Evolutionary conservation across 2,329 filamentous ascomycete species (phyloP), one percentile per base, ranked within the genome.

Genomic region (Clonostachys rhizophaga): DNA sequence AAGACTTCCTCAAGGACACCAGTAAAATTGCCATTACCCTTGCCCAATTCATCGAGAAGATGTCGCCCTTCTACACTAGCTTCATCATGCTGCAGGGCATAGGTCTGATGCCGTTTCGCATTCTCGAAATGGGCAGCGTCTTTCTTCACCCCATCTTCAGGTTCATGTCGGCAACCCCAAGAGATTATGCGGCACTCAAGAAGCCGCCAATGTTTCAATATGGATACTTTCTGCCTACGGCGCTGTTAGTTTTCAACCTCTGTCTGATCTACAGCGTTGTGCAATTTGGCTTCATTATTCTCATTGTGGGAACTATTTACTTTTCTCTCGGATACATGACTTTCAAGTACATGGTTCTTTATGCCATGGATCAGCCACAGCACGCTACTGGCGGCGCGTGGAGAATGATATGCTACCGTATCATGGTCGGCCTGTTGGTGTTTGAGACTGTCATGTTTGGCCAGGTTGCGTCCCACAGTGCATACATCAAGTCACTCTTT

Each of bases 311-410:
- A 5, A 71, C 92, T 43, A 72, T 89, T 12, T 99, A 95, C 66
- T 95, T 95, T 57, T 63, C 81, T 17, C 79, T 95, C 13, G 91
- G 91, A 17, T 87, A 89, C 63, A 92, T 92, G 61, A 88, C 89
- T 34, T 95, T 95, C 78, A 96, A 96, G 65, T 99, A 99, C 68
- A 95, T 99, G 71, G 75, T 99, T 5, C 76, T 99, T 5, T 99
- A 99, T 65, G 91, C 94, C 34, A 99, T 99, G 94, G 91, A 97
- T 58, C 92, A 97, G 63, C 88, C 90, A 14, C 90, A 95, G 60
- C 91, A 96, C 62, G 90, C 91, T 14, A 97, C 92, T 0, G 95
- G 95, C 17, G 84, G 87, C 51, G 91, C 91, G 5, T 99, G 94
- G 94, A 86, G 88, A 43, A 95, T 99, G 79, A 96, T 99, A 52